These are phyloP conservation scores for Cryptosporidium parvum DNA, from an alignment of 169 alveolate species.

Conservation along the genomic window DNA sequence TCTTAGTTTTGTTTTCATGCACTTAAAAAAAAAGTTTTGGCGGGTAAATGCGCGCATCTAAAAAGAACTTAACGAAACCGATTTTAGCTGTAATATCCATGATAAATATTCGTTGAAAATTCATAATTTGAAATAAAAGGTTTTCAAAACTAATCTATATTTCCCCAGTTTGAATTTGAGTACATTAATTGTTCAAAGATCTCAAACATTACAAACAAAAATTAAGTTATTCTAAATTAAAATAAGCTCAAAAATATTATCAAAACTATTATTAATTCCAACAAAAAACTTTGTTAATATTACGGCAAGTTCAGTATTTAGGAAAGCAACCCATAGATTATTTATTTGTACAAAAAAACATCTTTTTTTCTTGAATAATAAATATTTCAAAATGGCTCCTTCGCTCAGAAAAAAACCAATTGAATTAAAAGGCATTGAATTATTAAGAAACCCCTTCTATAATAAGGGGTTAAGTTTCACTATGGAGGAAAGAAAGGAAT, in stretches of 20 bases:
- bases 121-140: background rate
- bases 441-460: conserved; percentile 76
- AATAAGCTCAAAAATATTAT: background rate
- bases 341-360: background rate
- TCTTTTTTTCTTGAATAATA: background rate
- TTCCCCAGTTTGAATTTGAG: background rate
- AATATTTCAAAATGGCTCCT: conserved; percentile 9
- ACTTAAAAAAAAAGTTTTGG: background rate
- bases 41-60: conserved; percentile 30
- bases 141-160: too few species aligned
- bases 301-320: background rate
- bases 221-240: background rate
- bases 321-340: background rate
- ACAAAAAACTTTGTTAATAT: background rate
- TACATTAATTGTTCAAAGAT: too few species aligned
- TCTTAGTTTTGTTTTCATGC: background rate
- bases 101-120: background rate
- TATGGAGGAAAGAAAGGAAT: conserved; percentile 71
- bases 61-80: background rate
- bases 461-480: conserved; percentile 78
- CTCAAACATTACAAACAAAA: background rate
- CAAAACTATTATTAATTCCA: conserved; percentile 29
- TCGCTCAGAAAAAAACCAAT: background rate
- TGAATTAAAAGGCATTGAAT: conserved; percentile 73
- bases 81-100: background rate